Percentiles rank a stretch among this genome's conserved stretches.
Evolutionary conservation across 768 basidiomycete species (phyloP).

Genomic region (Termitomyces sp.): DNA sequence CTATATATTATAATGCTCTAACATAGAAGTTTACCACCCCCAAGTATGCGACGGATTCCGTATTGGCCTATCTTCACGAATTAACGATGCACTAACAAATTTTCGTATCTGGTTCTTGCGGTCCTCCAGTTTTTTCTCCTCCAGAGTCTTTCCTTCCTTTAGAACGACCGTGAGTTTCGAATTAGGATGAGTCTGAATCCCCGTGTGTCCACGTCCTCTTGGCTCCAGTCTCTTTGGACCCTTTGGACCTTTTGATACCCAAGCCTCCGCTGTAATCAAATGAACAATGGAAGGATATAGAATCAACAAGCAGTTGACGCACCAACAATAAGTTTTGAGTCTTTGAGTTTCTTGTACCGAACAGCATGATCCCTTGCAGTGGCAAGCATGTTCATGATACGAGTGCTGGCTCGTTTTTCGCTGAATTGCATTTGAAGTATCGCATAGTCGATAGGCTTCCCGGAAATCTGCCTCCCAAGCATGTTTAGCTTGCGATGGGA

Average conservation of each 20-base stretch:
- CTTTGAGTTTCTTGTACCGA: conserved; percentile 70
- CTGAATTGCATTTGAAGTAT: conserved; percentile 97
- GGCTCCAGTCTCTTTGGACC: conserved; percentile 68
- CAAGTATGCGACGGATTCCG: conserved; percentile 70
- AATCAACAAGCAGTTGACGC: conserved; percentile 29
- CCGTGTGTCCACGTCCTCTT: conserved; percentile 78
- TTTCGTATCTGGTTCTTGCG: conserved; percentile 66
- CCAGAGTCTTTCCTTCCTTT: conserved; percentile 76
- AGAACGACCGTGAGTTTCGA: conserved; percentile 75
- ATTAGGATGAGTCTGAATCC: conserved; percentile 73
- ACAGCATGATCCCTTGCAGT: conserved; percentile 84
- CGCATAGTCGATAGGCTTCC: conserved; percentile 90
- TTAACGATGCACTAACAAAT: conserved; percentile 77
- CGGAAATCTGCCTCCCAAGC: conserved; percentile 82
- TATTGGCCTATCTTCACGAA: conserved; percentile 77
- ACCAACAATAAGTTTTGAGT: conserved; percentile 80
- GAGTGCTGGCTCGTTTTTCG: conserved; percentile 83
- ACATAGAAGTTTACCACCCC: conserved; percentile 61
- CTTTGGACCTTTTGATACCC: conserved; percentile 85
- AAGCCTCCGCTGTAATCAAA: conserved; percentile 70
- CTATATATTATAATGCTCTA: conserved; percentile 9
- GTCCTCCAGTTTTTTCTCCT: conserved; percentile 61
- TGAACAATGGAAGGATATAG: conserved; percentile 1
- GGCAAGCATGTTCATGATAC: conserved; percentile 86
- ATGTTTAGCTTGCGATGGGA: conserved; percentile 91